A percentile compares a stretch with the other conserved stretches of the same genome.
Evolutionary conservation across 73 alveolate species (phyloP).

Genomic region (Blepharisma japonicum): DNA sequence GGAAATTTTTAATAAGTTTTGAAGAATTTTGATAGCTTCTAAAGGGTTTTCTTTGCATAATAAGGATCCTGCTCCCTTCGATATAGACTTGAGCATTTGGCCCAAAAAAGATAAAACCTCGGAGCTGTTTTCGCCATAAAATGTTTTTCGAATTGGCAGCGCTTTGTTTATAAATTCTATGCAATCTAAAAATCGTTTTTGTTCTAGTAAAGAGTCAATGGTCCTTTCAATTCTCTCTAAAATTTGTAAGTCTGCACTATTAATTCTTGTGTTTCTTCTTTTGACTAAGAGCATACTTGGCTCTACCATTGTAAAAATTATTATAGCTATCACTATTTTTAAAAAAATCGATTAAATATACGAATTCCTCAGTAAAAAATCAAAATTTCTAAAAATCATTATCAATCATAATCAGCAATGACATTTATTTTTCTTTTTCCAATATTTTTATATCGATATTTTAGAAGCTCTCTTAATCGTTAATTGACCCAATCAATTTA

Average conservation of each 20-base stretch:
- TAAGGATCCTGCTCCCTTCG: not conserved
- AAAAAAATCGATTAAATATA: too few species aligned
- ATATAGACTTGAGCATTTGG: not conserved
- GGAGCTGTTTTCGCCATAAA: not conserved
- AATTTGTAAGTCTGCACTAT: slow-evolving; percentile 7
- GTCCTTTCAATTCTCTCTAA: slow-evolving; percentile 26
- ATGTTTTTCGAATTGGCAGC: not conserved
- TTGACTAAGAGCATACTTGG: too few species aligned
- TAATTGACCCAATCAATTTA: too few species aligned
- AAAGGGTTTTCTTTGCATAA: not conserved
- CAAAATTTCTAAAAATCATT: too few species aligned
- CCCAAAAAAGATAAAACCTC: not conserved
- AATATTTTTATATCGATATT: too few species aligned
- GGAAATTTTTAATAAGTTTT: slow-evolving; percentile 1
- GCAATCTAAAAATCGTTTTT: not conserved
- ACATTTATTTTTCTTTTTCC: too few species aligned
- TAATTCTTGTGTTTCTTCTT: not conserved
- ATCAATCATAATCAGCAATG: too few species aligned
- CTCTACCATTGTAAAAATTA: too few species aligned
- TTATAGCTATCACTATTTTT: too few species aligned
- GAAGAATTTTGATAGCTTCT: not conserved
- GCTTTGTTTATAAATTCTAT: slow-evolving; percentile 24
- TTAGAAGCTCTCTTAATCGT: too few species aligned
- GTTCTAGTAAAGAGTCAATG: not conserved
- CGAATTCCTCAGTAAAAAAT: too few species aligned